Evolutionary conservation across 2,329 filamentous ascomycete genomes (phyloP), one percentile per base, ranked within the genome.

Genomic region (Stemphylium lycopersici): DNA sequence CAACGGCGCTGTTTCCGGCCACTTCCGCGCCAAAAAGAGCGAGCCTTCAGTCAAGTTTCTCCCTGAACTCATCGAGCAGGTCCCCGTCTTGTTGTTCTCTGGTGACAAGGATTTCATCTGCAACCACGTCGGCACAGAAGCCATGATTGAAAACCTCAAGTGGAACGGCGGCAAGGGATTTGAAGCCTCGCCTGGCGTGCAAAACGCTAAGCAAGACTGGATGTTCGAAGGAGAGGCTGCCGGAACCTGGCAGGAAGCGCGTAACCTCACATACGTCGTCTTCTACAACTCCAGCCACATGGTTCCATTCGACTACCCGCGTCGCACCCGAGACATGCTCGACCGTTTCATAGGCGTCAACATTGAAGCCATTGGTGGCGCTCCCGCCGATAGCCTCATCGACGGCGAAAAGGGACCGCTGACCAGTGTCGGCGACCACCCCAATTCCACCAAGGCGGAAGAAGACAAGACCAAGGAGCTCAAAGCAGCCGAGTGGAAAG

Each of bases 201-300:
- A 90, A 86, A 93, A 95, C 3, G 93, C 93, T n/a, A 90, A 91
- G 15, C 89, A 89, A 36, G 88, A 96, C 68, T 99, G 95, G 96
- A 90, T 87, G 1, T 97, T 98, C 63, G 95, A 98, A 75, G 90
- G 88, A 57, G 85, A 96, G 65, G 79, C 86, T 1, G 93, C 93
- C 3, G 95, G 95, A 20, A 91, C 96, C 70, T 99, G 93, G 82
- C 96, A 99, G 76, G 86, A 92, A 73, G 93, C 95, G 1, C 87
- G 96, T 62, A 99, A 99, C 77, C 79, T 99, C 57, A 97, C 95
- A 0, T 99, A 99, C 71, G 88, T 99, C 29, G 82, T 96, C 36
- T 96, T 98, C 78, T 91, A 96, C 80, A 96, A 99, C 75, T 87
- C 91, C 13, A 96, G 90, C 44, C 95, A 99, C 76, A 99, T 99